Evolutionary conservation across 352 stramenopile genomes (phyloP), one percentile per base, ranked within the genome.

Genomic region (Poterioochromonas sp.): DNA sequence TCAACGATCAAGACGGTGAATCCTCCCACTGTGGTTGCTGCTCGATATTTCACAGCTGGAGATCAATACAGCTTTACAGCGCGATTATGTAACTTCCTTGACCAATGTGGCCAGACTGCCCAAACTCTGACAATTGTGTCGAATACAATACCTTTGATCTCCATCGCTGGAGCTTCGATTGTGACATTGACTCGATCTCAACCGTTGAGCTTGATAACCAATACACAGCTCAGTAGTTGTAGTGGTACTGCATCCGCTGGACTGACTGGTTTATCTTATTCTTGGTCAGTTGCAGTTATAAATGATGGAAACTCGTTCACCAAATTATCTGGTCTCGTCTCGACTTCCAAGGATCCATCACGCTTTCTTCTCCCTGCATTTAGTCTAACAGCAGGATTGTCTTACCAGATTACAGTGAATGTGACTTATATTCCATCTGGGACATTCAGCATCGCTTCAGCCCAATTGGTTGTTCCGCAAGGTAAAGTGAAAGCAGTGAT

Each of bases 61-160:
- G 11, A 54, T 54, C 11, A 63, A 26, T 74, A 74, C 65, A 62
- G 11, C 29, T 74, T 74, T 34, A 12, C 11, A 12, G 39, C 29
- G 65, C 11, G 11, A 49, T 54, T 74, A 54, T 74, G 65, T 34
- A 74, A 74, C 34, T 74, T 74, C 34, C 62, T 70, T 35, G 62
- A 43, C 62, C 29, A 58, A 58, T 58, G 47, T 58, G 47, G 15
- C 47, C 26, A 15, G 15, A 26, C 47, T 15, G 15, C 47, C 47
- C 15, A 58, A 26, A 58, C 47, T 15, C 15, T 58, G 47, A 15
- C 15, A 15, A 26, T 58, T 15, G 47, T 58, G 15, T 26, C 47
- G 47, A 26, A 15, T 15, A 26, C 15, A 26, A 58, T 58, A 15
- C 58, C 58, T 32, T 35, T 39, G 58, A 8, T 68, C 12, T 68